Percentiles rank a stretch among this genome's conserved stretches.
phyloP scores from a whole-genome alignment of 1,139 yeast species.

The Saccharomycopsis hybrid region DNA sequence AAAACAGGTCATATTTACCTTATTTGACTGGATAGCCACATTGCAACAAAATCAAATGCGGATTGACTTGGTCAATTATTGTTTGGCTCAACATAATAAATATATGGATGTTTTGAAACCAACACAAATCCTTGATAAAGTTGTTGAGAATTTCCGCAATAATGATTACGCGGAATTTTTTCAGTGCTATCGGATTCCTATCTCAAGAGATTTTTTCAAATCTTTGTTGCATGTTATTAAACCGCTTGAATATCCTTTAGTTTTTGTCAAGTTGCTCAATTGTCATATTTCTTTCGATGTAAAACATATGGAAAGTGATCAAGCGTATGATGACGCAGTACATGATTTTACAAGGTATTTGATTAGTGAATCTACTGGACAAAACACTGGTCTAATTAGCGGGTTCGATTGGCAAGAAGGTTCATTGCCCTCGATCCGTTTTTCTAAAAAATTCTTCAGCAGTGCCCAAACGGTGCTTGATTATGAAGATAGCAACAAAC shows the following conservation, averaged over 20 bases:
- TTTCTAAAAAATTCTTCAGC: not conserved
- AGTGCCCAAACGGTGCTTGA: not conserved
- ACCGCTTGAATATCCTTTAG: slow-evolving; percentile 8
- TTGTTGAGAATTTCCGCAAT: slow-evolving; percentile 1
- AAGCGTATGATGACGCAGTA: no score
- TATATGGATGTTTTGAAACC: not conserved
- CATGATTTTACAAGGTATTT: slow-evolving; percentile 7
- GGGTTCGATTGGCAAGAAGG: slow-evolving; percentile 10
- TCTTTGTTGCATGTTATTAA: not conserved
- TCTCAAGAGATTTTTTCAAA: slow-evolving; percentile 8
- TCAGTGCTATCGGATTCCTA: slow-evolving; percentile 1
- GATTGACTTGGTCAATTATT: slow-evolving; percentile 1
- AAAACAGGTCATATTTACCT: not conserved
- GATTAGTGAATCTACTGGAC: slow-evolving; percentile 7
- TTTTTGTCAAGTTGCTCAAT: slow-evolving; percentile 7
- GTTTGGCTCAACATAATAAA: not conserved
- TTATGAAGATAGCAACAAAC: no score
- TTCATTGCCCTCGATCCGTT: not conserved
- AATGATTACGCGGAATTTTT: slow-evolving; percentile 3
- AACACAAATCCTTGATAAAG: not conserved
- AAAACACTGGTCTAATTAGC: slow-evolving; percentile 11
- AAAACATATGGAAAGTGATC: not conserved
- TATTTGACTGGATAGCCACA: not conserved
- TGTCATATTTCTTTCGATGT: not conserved
- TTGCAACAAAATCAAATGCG: slow-evolving; percentile 3